A percentile compares a stretch with the other conserved stretches of the same genome.
phyloP scores from a whole-genome alignment of 306 rosid genomes.

The Pyrus communis region DNA sequence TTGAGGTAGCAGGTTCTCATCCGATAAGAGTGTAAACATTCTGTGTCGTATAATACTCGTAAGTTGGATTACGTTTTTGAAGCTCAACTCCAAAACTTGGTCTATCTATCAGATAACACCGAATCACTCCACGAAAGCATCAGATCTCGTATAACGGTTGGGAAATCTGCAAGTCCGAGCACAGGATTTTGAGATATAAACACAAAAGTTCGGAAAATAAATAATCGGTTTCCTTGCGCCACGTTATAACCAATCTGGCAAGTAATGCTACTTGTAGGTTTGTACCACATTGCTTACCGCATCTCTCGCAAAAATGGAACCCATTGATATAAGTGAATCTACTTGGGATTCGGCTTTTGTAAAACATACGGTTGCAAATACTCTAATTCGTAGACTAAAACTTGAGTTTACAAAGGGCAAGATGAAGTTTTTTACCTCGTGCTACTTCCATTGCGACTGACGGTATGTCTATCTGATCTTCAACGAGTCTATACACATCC shows the following conservation, averaged over 20 bases:
- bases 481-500: slow-evolving; percentile 82
- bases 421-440: slow-evolving; percentile 45
- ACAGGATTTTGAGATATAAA: background rate
- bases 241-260: background rate
- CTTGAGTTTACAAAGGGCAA: background rate
- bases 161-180: slow-evolving; percentile 51
- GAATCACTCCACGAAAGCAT: slow-evolving; percentile 85
- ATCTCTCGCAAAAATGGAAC: background rate
- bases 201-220: background rate
- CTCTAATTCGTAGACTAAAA: background rate
- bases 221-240: background rate
- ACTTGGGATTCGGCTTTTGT: background rate
- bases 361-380: background rate
- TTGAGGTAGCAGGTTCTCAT: slow-evolving; percentile 5
- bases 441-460: slow-evolving; percentile 86
- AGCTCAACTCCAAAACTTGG: slow-evolving; percentile 15
- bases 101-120: slow-evolving; percentile 64
- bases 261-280: background rate
- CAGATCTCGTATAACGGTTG: slow-evolving; percentile 64
- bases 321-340: background rate
- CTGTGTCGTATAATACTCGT: slow-evolving; percentile 24
- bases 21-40: slow-evolving; percentile 1
- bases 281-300: background rate
- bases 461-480: slow-evolving; percentile 78
- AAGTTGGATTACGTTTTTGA: slow-evolving; percentile 15